Percentiles rank a stretch among this genome's conserved stretches.
Evolutionary conservation across 345 rosid species (phyloP).

Genomic region (Raphanus sativus): DNA sequence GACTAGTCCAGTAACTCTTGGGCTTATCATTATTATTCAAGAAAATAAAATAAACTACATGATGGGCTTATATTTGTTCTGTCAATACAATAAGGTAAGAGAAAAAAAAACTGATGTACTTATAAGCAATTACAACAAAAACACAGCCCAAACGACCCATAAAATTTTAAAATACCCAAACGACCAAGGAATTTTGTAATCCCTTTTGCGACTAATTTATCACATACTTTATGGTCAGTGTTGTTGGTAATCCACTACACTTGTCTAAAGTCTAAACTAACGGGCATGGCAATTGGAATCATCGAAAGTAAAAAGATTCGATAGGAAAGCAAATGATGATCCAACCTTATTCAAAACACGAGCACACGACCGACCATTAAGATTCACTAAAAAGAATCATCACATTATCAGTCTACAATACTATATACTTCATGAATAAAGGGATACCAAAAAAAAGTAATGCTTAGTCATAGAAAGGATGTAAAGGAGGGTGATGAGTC

Average conservation of each 20-base stretch:
- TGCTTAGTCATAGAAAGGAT: conserved; percentile 37
- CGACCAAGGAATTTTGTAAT: background rate
- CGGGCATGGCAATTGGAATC: conserved; percentile 13
- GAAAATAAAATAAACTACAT: background rate
- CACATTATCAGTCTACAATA: conserved; percentile 16
- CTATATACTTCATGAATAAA: background rate
- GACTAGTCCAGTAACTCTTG: background rate
- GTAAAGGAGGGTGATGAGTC: conserved; percentile 35
- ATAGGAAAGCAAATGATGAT: conserved; percentile 20
- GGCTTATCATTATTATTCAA: background rate
- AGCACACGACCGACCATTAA: conserved; percentile 27
- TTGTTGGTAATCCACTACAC: background rate
- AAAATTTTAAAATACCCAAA: background rate
- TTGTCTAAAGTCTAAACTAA: conserved; percentile 1
- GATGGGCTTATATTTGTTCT: background rate
- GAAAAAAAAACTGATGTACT: background rate
- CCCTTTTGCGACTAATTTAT: background rate
- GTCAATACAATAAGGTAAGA: background rate
- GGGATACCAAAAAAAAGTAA: background rate
- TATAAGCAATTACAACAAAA: background rate
- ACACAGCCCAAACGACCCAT: background rate
- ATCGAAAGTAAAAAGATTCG: conserved; percentile 3
- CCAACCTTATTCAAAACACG: conserved; percentile 20
- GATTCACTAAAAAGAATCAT: conserved; percentile 16
- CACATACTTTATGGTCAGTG: conserved; percentile 6